Conservation (phyloP, 208 protist species). For the Trypanosoma avium region DNA sequence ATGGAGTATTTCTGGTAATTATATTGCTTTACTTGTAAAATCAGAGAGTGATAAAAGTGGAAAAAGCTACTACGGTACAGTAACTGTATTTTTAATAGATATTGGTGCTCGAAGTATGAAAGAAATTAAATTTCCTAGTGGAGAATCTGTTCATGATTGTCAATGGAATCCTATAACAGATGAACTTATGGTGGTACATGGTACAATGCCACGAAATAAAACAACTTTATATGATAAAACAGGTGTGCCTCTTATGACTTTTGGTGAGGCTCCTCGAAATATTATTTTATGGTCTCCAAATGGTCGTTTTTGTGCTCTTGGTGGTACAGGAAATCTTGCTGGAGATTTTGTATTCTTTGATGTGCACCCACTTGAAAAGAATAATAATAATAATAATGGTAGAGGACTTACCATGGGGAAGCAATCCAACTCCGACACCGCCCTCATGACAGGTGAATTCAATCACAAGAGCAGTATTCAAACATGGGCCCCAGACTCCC, state of each 20-base stretch:
- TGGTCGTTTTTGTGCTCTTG: conserved; percentile 68
- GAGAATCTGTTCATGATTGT: conserved; percentile 88
- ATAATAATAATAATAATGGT: neutral
- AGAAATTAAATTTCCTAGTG: conserved; percentile 68
- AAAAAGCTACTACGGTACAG: conserved; percentile 91
- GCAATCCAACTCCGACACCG: conserved; percentile 10
- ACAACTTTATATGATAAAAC: conserved; percentile 82
- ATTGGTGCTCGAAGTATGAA: conserved; percentile 51
- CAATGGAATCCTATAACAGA: conserved; percentile 72
- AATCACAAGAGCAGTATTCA: conserved; percentile 89
- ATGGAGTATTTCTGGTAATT: conserved; percentile 69
- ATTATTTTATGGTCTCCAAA: conserved; percentile 76
- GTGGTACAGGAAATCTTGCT: conserved; percentile 86
- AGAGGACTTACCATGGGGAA: neutral
- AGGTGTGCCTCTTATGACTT: conserved; percentile 78
- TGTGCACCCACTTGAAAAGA: conserved; percentile 12
- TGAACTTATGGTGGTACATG: conserved; percentile 89
- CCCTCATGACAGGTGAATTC: conserved; percentile 60
- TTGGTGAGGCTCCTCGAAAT: conserved; percentile 87
- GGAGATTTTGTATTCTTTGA: conserved; percentile 81
- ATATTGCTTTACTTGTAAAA: conserved; percentile 71
- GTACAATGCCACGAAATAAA: conserved; percentile 89
- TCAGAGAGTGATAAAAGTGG: conserved; percentile 81
- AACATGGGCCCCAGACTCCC: conserved; percentile 79
- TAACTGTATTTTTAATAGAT: conserved; percentile 77